phyloP scores from a whole-genome alignment of 163 green algal genomes.

The Scenedesmus sp. region DNA sequence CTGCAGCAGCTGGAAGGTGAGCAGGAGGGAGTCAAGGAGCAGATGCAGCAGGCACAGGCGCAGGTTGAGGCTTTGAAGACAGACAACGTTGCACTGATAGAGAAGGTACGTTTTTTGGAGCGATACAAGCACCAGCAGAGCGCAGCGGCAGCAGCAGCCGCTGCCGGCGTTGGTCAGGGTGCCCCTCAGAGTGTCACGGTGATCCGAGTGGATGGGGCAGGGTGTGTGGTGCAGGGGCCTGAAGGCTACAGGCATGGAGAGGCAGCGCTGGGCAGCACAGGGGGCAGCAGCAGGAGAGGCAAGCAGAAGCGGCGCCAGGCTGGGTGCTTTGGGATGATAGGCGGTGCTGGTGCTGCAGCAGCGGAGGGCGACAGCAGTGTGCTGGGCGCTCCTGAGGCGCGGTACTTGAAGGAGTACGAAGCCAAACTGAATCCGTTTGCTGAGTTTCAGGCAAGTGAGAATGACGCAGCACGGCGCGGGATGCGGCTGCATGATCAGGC shows the following conservation, averaged over 20 bases:
- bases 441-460: slow-evolving; percentile 72
- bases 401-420: slow-evolving; percentile 64
- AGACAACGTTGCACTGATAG: slow-evolving; percentile 46
- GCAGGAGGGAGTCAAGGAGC: not conserved
- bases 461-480: slow-evolving; percentile 38
- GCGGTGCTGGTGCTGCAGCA: not conserved
- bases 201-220: slow-evolving; percentile 37
- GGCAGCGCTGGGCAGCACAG: slow-evolving; percentile 1
- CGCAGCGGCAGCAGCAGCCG: too few species aligned
- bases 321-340: slow-evolving; percentile 28
- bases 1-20: slow-evolving; percentile 18
- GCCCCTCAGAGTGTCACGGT: not conserved
- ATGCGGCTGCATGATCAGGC: slow-evolving; percentile 69
- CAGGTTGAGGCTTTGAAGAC: not conserved
- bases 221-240: not conserved
- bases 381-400: slow-evolving; percentile 49
- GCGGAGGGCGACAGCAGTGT: not conserved
- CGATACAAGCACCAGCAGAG: slow-evolving; percentile 35
- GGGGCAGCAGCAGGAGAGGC: not conserved
- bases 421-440: slow-evolving; percentile 72
- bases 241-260: not conserved
- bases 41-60: not conserved
- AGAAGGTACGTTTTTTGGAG: slow-evolving; percentile 50
- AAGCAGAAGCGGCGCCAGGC: not conserved
- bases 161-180: not conserved